Percentiles rank a stretch among this genome's conserved stretches.
phyloP scores from a whole-genome alignment of 352 stramenopile species.

The Phytopythium kandeliae region DNA sequence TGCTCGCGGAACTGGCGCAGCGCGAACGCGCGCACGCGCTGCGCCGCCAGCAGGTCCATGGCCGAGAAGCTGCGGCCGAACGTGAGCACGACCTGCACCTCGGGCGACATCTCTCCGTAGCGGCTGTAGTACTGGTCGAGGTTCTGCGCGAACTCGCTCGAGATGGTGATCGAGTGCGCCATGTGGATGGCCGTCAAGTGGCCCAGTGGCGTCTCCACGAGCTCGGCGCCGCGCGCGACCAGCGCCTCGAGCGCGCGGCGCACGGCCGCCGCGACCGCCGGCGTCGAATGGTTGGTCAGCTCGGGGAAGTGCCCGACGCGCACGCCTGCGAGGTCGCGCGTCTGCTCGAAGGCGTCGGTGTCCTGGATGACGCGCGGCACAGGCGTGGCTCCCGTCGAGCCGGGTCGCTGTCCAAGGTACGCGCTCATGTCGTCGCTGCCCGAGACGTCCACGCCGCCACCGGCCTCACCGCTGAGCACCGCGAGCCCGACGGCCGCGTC shows the following conservation, averaged over 20 bases:
- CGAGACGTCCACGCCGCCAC: background rate
- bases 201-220: conserved; percentile 74
- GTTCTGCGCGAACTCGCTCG: conserved; percentile 70
- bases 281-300: conserved; percentile 68
- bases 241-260: conserved; percentile 46
- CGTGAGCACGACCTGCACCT: conserved; percentile 67
- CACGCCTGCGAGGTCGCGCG: conserved; percentile 50
- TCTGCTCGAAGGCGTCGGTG: conserved; percentile 51
- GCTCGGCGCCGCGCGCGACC: conserved; percentile 44
- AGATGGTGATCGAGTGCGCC: conserved; percentile 78
- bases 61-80: conserved; percentile 63
- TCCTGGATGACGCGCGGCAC: conserved; percentile 38
- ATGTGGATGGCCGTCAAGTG: conserved; percentile 76
- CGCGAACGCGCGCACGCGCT: conserved; percentile 80
- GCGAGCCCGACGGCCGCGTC: conserved; percentile 83
- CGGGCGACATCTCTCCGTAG: conserved; percentile 52
- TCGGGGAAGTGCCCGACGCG: conserved; percentile 75
- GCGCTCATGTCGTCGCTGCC: conserved; percentile 4
- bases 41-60: conserved; percentile 79
- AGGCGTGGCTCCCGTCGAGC: background rate
- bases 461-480: conserved; percentile 66
- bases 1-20: conserved; percentile 66
- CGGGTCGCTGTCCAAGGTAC: background rate
- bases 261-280: conserved; percentile 43
- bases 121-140: conserved; percentile 61